Conservation (phyloP, 2,329 filamentous ascomycete genomes). For the Colletotrichum orchidophilum region DNA sequence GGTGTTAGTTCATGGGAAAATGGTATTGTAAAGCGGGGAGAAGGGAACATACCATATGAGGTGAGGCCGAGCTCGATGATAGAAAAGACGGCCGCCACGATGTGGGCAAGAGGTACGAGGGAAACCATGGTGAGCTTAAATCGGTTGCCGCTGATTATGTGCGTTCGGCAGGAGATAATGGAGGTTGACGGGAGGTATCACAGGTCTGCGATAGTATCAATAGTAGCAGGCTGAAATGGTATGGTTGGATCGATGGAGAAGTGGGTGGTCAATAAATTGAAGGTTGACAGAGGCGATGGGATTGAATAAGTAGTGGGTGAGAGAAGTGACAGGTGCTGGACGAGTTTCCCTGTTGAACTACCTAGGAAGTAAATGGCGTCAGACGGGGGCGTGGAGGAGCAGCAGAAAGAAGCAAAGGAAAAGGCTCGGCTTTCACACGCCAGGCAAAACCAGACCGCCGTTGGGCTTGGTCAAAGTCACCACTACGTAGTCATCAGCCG, state of each 20-base stretch:
- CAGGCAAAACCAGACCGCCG: neutral
- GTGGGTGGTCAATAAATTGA: neutral
- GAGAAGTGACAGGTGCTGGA: neutral
- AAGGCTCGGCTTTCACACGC: neutral
- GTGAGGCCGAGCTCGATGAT: constrained; percentile 80
- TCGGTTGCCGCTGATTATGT: neutral
- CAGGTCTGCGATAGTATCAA: neutral
- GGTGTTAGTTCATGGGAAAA: neutral
- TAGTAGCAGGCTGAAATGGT: no score
- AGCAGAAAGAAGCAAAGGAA: neutral
- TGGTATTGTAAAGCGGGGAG: neutral
- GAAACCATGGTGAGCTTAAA: constrained; percentile 12
- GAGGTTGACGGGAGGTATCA: neutral
- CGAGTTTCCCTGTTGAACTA: neutral
- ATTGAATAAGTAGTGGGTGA: constrained; percentile 30
- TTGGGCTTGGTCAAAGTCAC: neutral
- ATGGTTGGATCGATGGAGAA: neutral
- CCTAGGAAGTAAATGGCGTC: constrained; percentile 12
- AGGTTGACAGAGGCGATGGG: neutral
- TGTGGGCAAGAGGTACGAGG: constrained; percentile 52
- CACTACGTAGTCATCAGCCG: neutral
- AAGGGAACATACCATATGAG: constrained; percentile 66
- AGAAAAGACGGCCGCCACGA: constrained; percentile 72
- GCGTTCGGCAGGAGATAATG: neutral
- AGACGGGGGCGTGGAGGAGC: neutral